A percentile compares a stretch with the other conserved stretches of the same genome.
Evolutionary conservation across 495 filamentous ascomycete species (phyloP).

Genomic region (Aspergillus nanangensis): DNA sequence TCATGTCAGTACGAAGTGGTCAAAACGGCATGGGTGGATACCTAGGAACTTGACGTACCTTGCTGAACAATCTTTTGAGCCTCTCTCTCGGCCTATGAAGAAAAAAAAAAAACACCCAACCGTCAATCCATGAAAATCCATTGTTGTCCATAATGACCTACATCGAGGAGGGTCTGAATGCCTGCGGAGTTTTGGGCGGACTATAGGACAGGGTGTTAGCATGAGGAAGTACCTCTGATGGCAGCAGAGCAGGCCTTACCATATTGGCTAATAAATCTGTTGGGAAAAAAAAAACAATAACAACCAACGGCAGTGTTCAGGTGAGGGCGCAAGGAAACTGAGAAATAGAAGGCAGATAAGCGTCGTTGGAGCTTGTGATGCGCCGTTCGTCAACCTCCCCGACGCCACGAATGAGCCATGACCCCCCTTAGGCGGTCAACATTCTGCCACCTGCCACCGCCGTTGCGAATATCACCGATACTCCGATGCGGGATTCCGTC

Average conservation of each 20-base stretch:
- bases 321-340: no score
- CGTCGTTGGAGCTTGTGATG: slow-evolving; percentile 30
- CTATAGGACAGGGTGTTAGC: slow-evolving; percentile 46
- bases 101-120: no score
- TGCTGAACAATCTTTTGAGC: slow-evolving; percentile 98
- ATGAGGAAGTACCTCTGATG: background rate
- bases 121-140: slow-evolving; percentile 2
- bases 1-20: slow-evolving; percentile 20
- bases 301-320: no score
- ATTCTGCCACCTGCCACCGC: slow-evolving; percentile 33
- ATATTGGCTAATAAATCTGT: slow-evolving; percentile 27
- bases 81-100: slow-evolving; percentile 84
- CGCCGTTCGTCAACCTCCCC: slow-evolving; percentile 23
- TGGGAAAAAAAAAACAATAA: background rate
- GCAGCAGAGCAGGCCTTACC: slow-evolving; percentile 19
- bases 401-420: slow-evolving; percentile 31
- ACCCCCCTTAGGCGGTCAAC: slow-evolving; percentile 33
- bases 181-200: slow-evolving; percentile 97
- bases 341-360: slow-evolving; percentile 14
- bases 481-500: slow-evolving; percentile 16
- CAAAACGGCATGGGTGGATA: background rate
- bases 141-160: slow-evolving; percentile 44
- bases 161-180: slow-evolving; percentile 98
- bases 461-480: slow-evolving; percentile 25
- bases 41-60: slow-evolving; percentile 47